Conservation (phyloP, 441 rosid genomes). For the Kokia cookei region DNA sequence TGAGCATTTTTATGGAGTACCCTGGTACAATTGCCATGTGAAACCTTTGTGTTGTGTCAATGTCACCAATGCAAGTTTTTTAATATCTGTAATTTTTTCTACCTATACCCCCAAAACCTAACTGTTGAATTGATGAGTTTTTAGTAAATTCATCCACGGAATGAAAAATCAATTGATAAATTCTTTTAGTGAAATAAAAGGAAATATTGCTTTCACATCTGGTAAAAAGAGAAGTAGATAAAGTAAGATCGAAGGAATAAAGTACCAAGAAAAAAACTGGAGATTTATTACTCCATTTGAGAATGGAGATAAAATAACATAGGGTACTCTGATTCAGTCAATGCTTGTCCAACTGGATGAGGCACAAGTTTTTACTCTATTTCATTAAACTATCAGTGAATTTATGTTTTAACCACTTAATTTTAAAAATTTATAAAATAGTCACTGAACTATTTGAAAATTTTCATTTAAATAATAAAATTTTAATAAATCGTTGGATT, state of each 20-base stretch:
- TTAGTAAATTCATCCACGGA: not conserved
- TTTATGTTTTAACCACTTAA: too few relatives aligned
- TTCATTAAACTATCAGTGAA: too few relatives aligned
- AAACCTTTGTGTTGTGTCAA: constrained; percentile 11
- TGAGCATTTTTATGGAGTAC: constrained; percentile 1
- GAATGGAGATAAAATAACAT: constrained; percentile 9
- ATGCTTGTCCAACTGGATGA: constrained; percentile 21
- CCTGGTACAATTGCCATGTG: constrained; percentile 20
- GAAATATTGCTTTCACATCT: constrained; percentile 2
- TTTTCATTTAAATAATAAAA: too few relatives aligned
- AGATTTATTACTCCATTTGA: not conserved
- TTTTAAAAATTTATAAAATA: too few relatives aligned
- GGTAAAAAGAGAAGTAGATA: constrained; percentile 7
- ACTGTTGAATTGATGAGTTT: not conserved
- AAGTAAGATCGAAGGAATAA: constrained; percentile 9
- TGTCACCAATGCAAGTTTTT: not conserved
- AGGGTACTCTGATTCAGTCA: constrained; percentile 18
- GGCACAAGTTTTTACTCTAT: too few relatives aligned
- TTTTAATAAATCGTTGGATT: too few relatives aligned
- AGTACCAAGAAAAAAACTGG: constrained; percentile 12
- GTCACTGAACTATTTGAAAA: too few relatives aligned
- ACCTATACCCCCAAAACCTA: not conserved
- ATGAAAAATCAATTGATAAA: not conserved
- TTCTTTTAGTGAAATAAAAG: not conserved
- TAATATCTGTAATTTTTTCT: not conserved